Evolutionary conservation across 2,329 filamentous ascomycete species (phyloP), one percentile per base, ranked within the genome.

Genomic region (Nigrospora oryzae): DNA sequence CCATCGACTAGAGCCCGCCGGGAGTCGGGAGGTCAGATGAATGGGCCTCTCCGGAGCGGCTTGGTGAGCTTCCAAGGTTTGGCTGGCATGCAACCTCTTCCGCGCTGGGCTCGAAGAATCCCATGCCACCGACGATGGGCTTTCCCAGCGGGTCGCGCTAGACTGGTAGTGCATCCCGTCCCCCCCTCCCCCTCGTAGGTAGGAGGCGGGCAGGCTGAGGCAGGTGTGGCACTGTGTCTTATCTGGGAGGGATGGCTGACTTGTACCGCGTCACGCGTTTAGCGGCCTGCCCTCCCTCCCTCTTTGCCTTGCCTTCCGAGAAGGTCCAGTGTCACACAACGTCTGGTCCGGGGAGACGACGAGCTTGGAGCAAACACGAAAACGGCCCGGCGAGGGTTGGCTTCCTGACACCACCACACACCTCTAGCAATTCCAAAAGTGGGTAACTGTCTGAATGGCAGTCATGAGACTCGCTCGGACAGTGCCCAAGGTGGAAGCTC

Each of bases 241-340:
- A 56, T 56, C 56, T 56, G 57, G 56, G 53, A 53, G 52, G 58
- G 54, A 55, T 60, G 56, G 54, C 54, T 60, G 57, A 60, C 57
- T 55, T 53, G 50, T 53, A 47, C 51, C 50, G 52, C 56, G 57
- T 62, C 59, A 62, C 58, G 57, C 54, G 59, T 56, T 53, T 43
- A 36, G 46, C 38, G 36, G 45, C 51, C 51, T 48, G 54, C 49
- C 54, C 49, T 54, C 57, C 56, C 56, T 44, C 56, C 54, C 49
- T 50, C 34, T 19, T 16, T 28, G 23, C 37, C 33, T 54, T 51
- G 53, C 48, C 47, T 50, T 53, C 53, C 42, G 50, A 47, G 48
- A 56, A 53, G 41, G 47, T 43, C 56, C 51, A 50, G 51, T 39
- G 49, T 48, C 33, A 49, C 37, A 45, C 46, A 49, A 48, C 44